phyloP scores from a whole-genome alignment of 78 protist genomes.

The Dictyostelium capitatum region DNA sequence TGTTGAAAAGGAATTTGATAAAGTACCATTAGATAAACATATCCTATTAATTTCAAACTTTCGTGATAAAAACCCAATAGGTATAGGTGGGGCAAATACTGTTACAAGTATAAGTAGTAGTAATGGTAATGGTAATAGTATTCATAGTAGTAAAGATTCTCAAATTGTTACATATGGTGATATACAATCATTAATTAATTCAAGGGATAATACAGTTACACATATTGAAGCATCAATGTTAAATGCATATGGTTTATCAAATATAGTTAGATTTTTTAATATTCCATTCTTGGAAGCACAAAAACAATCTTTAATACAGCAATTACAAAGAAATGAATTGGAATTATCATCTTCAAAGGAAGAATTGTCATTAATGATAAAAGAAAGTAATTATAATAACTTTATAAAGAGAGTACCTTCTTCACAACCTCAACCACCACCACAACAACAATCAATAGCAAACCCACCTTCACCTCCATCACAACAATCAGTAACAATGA shows the following conservation, averaged over 20 bases:
- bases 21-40: conserved; percentile 41
- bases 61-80: conserved; percentile 56
- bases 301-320: neutral
- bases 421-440: conserved; percentile 30
- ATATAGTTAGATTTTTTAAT: conserved; percentile 55
- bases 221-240: conserved; percentile 76
- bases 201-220: neutral
- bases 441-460: neutral
- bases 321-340: conserved; percentile 44
- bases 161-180: conserved; percentile 1
- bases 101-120: neutral
- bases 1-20: conserved; percentile 40
- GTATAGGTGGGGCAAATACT: neutral
- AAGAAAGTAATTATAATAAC: conserved; percentile 34
- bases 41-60: conserved; percentile 44
- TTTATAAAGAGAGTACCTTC: neutral
- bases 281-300: conserved; percentile 55
- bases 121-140: neutral
- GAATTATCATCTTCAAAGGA: conserved; percentile 42
- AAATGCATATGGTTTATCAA: conserved; percentile 62
- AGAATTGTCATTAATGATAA: conserved; percentile 19
- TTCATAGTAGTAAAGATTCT: too few species aligned
- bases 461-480: neutral
- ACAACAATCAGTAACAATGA: neutral
- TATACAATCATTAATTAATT: conserved; percentile 12